Evolutionary conservation across 148 eudicot species (phyloP).

Genomic region (Fagopyrum tataricum): DNA sequence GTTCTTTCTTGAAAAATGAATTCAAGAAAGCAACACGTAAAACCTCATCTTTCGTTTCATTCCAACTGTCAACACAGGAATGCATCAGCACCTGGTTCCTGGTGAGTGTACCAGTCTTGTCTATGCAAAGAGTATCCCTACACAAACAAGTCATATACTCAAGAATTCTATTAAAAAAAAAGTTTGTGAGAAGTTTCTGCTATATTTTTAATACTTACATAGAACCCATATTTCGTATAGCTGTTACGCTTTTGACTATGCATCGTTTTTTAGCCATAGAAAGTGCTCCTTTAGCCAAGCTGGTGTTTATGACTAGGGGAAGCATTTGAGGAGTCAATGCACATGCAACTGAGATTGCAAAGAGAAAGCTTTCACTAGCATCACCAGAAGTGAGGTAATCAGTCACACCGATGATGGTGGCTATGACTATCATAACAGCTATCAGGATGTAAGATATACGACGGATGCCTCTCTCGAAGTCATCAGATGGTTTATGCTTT

Average conservation of each 20-base stretch:
- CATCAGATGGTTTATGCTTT: constrained; percentile 33
- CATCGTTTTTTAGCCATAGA: constrained; percentile 46
- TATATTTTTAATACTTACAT: constrained; percentile 28
- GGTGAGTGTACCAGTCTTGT: constrained; percentile 52
- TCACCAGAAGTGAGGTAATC: constrained; percentile 27
- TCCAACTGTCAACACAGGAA: constrained; percentile 33
- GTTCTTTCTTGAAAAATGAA: constrained; percentile 39
- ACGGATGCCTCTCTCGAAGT: constrained; percentile 40
- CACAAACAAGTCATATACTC: neutral
- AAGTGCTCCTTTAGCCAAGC: constrained; percentile 49
- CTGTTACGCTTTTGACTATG: constrained; percentile 40
- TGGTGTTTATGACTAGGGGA: constrained; percentile 37
- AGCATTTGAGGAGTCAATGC: constrained; percentile 58
- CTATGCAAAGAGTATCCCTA: constrained; percentile 48
- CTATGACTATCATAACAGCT: constrained; percentile 28
- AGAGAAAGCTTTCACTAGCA: constrained; percentile 34
- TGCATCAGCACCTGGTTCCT: constrained; percentile 35
- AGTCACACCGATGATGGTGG: constrained; percentile 27
- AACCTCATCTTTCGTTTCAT: constrained; percentile 29
- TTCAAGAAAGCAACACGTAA: constrained; percentile 38
- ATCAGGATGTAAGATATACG: constrained; percentile 37
- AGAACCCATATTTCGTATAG: constrained; percentile 49
- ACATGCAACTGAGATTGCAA: constrained; percentile 44
- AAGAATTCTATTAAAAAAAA: neutral
- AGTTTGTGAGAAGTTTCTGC: neutral